Conservation (phyloP, 805 yeast species). For the Candida andamanensis region DNA sequence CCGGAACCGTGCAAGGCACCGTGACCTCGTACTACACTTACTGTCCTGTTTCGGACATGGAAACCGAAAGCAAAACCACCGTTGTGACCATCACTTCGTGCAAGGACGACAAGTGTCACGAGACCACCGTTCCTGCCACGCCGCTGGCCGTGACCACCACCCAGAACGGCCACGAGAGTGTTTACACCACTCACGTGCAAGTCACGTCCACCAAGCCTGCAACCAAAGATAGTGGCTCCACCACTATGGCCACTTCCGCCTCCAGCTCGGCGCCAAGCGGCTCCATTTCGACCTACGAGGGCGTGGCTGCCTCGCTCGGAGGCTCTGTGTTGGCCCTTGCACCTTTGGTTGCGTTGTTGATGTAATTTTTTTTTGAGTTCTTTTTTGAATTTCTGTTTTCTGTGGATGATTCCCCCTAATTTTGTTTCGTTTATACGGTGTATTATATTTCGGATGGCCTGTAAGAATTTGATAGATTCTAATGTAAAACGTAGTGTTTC, state of each 20-base stretch:
- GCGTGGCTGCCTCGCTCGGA: slow-evolving; percentile 17
- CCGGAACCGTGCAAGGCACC: slow-evolving; percentile 6
- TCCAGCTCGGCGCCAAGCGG: slow-evolving; percentile 12
- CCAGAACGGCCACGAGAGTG: slow-evolving; percentile 24
- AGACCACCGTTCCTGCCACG: slow-evolving; percentile 18
- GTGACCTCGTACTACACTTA: slow-evolving; percentile 3
- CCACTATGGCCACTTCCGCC: slow-evolving; percentile 10
- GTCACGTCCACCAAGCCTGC: slow-evolving; percentile 6
- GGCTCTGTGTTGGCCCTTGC: slow-evolving; percentile 26
- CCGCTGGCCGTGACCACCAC: slow-evolving; percentile 18
- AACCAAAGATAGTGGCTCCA: slow-evolving; percentile 7
- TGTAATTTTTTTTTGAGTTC: slow-evolving; percentile 24
- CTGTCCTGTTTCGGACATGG: slow-evolving; percentile 11
- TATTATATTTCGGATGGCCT: slow-evolving; percentile 7
- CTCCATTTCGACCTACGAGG: slow-evolving; percentile 20
- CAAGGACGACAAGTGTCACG: slow-evolving; percentile 21
- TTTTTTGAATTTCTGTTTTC: background rate
- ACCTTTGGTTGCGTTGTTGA: slow-evolving; percentile 31
- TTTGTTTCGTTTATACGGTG: slow-evolving; percentile 1
- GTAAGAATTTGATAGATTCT: too few relatives aligned
- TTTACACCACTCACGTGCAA: slow-evolving; percentile 31
- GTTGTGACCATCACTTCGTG: slow-evolving; percentile 24
- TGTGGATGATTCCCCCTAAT: background rate
- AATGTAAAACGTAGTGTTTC: too few relatives aligned
- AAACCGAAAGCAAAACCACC: slow-evolving; percentile 18